Conservation (phyloP, 192 early-diverging fungal species). For the Coemansia sp. region DNA sequence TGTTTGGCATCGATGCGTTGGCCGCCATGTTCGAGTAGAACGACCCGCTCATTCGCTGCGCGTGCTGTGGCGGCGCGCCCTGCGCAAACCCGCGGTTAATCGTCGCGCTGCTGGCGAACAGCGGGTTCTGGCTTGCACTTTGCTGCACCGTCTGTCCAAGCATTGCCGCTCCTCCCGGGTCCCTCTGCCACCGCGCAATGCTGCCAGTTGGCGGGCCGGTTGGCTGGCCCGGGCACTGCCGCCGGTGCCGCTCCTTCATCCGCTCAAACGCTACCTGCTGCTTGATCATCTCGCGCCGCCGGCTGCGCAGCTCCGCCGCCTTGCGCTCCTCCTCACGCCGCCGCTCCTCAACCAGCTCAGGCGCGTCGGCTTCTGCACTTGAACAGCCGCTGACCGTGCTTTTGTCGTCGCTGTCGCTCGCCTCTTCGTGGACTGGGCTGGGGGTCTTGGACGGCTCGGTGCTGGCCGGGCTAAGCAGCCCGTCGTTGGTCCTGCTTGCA, state of each 20-base stretch:
- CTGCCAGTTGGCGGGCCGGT: slow-evolving; percentile 6
- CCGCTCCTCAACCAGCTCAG: slow-evolving; percentile 35
- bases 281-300: slow-evolving; percentile 50
- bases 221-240: slow-evolving; percentile 28
- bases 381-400: slow-evolving; percentile 24
- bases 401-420: slow-evolving; percentile 19
- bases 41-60: not conserved
- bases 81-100: slow-evolving; percentile 22
- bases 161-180: slow-evolving; percentile 10
- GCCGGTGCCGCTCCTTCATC: slow-evolving; percentile 53
- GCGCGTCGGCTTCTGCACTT: slow-evolving; percentile 13
- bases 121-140: slow-evolving; percentile 3
- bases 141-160: not conserved
- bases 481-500: not conserved
- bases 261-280: slow-evolving; percentile 55
- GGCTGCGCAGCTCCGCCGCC: slow-evolving; percentile 42
- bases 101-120: slow-evolving; percentile 23
- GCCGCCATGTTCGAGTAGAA: slow-evolving; percentile 8
- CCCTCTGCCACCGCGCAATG: slow-evolving; percentile 44
- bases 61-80: not conserved
- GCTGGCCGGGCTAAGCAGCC: slow-evolving; percentile 36
- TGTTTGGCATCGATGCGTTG: slow-evolving; percentile 44
- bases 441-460: slow-evolving; percentile 9
- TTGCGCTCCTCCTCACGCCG: slow-evolving; percentile 51
- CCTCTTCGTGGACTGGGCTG: not conserved